Base-by-base conservation (phyloP, 2,329 filamentous ascomycete genomes). In the Ophiostoma perfectum region DNA sequence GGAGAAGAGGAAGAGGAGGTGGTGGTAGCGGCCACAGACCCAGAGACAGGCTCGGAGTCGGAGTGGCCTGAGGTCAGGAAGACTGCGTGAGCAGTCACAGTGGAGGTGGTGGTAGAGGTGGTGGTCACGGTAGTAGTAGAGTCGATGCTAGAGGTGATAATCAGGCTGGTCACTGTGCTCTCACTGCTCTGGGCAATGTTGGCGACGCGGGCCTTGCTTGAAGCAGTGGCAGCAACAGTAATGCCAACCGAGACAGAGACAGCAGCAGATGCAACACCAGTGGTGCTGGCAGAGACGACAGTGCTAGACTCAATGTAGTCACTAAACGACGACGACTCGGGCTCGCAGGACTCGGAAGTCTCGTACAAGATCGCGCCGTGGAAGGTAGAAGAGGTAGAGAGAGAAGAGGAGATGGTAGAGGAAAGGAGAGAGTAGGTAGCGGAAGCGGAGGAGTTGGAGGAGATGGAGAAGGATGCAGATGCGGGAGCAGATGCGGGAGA, bases 171-270 rank as follows among this genome's bases (percentile, higher is more conserved):
- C 39, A 42, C 60, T 11, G 41, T 64, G 42, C n/a, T 44, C 41
- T 64, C 42, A 18, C n/a, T 45, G 62, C 18, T 47, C 55, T 39
- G 55, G 55, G 2, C 27, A 16, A 38, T 60, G 55, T 55, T 55
- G 18, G 18, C 18, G 8, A 4, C 49, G 49, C 18, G 49, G 14
- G 60, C 60, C 38, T 41, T 44, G 41, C 38, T 4, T 36, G 18
- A 49, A 36, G 44, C 27, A 41, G 64, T 36, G 41, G 45, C 44
- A 38, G 44, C 18, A 62, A 44, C 45, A 47, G 62, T 47, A 42
- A 47, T 38, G n/a, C n/a, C 55, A 66, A 39, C 45, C 38, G 55
- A 62, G 12, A 44, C 44, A 63, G 64, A 65, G 69, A 44, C 47
- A 27, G 27, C 27, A 2, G 27, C 27, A 41, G 55, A 65, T 14